phyloP scores from a whole-genome alignment of 176 grass and related monocot species.

The Rhynchospora tenuis region DNA sequence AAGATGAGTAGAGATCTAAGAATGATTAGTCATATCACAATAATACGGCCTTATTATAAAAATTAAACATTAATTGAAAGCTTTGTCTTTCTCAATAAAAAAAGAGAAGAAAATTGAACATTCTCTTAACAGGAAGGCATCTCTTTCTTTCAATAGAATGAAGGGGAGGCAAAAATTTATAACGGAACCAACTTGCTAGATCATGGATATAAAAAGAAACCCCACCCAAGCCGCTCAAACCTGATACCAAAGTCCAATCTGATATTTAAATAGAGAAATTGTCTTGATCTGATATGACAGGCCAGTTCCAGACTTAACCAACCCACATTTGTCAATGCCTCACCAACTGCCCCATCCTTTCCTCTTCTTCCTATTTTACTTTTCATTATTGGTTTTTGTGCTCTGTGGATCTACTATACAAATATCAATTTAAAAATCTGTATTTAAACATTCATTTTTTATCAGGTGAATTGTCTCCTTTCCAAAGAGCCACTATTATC shows the following conservation, averaged over 20 bases:
- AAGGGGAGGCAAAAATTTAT: background rate
- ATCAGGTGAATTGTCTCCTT: background rate
- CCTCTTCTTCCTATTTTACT: background rate
- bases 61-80: background rate
- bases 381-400: background rate
- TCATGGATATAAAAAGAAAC: conserved; percentile 1
- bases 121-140: background rate
- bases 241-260: background rate
- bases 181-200: background rate
- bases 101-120: background rate
- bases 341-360: background rate
- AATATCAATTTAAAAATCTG: background rate
- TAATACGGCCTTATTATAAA: background rate
- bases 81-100: background rate
- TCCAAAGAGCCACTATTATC: background rate
- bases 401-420: background rate
- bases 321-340: conserved; percentile 1
- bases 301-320: background rate
- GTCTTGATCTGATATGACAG: conserved; percentile 9
- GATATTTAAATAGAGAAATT: conserved; percentile 11
- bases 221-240: background rate
- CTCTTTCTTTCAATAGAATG: background rate
- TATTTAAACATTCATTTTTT: background rate
- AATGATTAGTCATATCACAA: conserved; percentile 3
- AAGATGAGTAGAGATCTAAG: background rate